A percentile compares a stretch with the other conserved stretches of the same genome.
phyloP scores from a whole-genome alignment of 2,329 filamentous ascomycete genomes.

The Claviceps capensis region DNA sequence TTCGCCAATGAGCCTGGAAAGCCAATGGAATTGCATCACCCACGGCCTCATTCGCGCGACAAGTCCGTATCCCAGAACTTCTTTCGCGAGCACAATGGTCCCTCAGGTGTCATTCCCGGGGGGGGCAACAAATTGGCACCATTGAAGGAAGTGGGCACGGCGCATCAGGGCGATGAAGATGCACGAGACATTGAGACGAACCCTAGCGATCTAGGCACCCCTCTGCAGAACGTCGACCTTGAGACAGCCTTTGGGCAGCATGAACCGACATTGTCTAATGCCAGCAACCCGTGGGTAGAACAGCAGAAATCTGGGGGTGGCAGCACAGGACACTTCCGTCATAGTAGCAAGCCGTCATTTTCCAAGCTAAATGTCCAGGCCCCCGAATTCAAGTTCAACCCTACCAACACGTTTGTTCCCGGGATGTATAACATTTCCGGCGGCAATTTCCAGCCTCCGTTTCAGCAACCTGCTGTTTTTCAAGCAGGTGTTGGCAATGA shows the following conservation, averaged over 20 bases:
- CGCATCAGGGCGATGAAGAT: constrained; percentile 31
- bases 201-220: constrained; percentile 57
- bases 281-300: constrained; percentile 52
- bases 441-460: constrained; percentile 32
- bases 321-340: constrained; percentile 30
- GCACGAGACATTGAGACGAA: constrained; percentile 59
- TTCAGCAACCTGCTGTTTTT: constrained; percentile 29
- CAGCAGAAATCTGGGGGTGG: constrained; percentile 28
- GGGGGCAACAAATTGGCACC: constrained; percentile 25
- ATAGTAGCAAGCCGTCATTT: constrained; percentile 54
- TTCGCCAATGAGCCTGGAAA: constrained; percentile 41
- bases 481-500: constrained; percentile 19
- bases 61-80: constrained; percentile 58
- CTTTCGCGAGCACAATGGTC: constrained; percentile 42
- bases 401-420: constrained; percentile 36
- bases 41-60: constrained; percentile 58
- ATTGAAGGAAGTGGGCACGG: constrained; percentile 26
- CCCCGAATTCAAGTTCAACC: constrained; percentile 73
- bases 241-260: constrained; percentile 32
- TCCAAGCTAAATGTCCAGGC: constrained; percentile 82
- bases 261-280: constrained; percentile 39
- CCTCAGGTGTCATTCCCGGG: constrained; percentile 24
- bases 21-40: constrained; percentile 51
- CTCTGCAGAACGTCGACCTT: constrained; percentile 37
- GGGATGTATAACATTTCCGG: constrained; percentile 35